Conservation (phyloP, 345 rosid genomes). For the Salix koriyanagi region DNA sequence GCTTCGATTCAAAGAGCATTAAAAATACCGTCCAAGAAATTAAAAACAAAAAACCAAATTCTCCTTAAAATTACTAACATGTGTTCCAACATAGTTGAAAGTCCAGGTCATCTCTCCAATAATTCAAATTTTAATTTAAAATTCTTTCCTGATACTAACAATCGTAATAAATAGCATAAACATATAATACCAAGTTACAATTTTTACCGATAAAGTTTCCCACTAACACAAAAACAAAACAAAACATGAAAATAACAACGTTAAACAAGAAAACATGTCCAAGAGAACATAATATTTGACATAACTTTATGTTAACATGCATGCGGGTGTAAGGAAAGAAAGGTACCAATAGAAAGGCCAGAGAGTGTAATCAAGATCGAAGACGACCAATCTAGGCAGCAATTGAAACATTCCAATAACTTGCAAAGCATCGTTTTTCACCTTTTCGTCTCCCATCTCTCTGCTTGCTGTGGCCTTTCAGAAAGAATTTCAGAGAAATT, state of each 20-base stretch:
- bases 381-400: slow-evolving; percentile 66
- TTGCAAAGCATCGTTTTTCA: slow-evolving; percentile 52
- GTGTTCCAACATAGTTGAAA: no score
- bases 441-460: slow-evolving; percentile 51
- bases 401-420: slow-evolving; percentile 54
- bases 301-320: not conserved
- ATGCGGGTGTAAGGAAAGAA: not conserved
- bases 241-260: not conserved
- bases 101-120: not conserved
- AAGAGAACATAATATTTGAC: not conserved
- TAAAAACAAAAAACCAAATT: no score
- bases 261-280: not conserved
- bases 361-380: slow-evolving; percentile 83
- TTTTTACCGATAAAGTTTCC: not conserved
- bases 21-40: not conserved
- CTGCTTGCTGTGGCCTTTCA: not conserved
- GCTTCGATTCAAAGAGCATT: not conserved
- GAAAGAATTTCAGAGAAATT: no score
- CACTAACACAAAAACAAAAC: not conserved
- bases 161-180: not conserved
- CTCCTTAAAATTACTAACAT: not conserved
- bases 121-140: no score
- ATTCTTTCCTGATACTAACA: not conserved
- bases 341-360: slow-evolving; percentile 81
- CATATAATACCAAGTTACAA: not conserved